These are phyloP conservation scores for Ceratobasidium theobromae DNA, from an alignment of 1,284 basidiomycete species.

Conservation along the genomic window DNA sequence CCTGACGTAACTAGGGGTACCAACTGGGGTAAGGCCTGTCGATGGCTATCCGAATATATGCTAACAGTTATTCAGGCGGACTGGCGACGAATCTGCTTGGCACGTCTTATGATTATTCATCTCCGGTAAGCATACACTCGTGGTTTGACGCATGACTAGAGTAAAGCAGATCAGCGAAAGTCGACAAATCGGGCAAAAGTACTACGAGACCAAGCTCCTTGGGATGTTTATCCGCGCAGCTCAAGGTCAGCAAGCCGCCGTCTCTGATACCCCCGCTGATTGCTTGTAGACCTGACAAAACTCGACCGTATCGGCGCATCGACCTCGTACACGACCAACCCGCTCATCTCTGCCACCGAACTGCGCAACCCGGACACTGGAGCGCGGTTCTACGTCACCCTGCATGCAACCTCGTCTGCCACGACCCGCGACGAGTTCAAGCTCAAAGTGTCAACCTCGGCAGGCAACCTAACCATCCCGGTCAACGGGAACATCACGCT, in stretches of 20 bases:
- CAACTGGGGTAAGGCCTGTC: conserved; percentile 30
- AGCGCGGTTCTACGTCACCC: conserved; percentile 41
- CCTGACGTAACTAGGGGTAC: conserved; percentile 5
- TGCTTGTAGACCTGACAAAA: conserved; percentile 2
- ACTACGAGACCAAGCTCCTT: conserved; percentile 32
- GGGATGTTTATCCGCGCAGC: conserved; percentile 31
- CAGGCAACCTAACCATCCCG: conserved; percentile 36
- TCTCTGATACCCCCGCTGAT: not conserved
- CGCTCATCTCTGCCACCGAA: conserved; percentile 32
- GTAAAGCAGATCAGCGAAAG: conserved; percentile 23
- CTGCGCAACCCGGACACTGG: conserved; percentile 37
- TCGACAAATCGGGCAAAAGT: conserved; percentile 28
- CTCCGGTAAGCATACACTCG: not conserved
- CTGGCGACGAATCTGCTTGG: conserved; percentile 30
- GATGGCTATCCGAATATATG: not conserved
- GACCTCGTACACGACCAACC: conserved; percentile 24
- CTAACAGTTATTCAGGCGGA: not conserved
- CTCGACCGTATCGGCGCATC: conserved; percentile 18
- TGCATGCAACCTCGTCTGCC: conserved; percentile 40
- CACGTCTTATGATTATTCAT: conserved; percentile 33
- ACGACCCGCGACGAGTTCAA: conserved; percentile 36
- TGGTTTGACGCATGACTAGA: not conserved
- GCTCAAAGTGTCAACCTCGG: conserved; percentile 36
- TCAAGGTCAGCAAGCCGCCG: not conserved
- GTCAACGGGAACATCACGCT: not conserved